A percentile compares a stretch with the other conserved stretches of the same genome.
These are phyloP conservation scores for Chrysoporthe austroafricana DNA, from an alignment of 2,329 filamentous ascomycete genomes.

Conservation along the genomic window DNA sequence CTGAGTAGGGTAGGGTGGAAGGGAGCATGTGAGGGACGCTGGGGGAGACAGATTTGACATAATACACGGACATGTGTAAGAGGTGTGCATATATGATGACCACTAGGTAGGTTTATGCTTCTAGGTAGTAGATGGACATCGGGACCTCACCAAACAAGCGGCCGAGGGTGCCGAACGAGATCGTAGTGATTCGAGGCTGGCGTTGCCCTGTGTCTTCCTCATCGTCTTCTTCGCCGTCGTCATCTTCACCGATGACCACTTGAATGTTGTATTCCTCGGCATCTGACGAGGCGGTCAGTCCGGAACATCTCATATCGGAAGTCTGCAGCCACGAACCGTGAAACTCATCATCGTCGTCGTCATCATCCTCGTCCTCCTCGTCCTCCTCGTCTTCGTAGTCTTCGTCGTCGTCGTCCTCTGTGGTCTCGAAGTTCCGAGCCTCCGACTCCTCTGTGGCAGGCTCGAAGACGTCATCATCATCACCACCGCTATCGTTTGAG, in stretches of 20 bases:
- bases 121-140: not conserved
- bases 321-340: constrained; percentile 19
- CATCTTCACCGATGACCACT: constrained; percentile 30
- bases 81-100: not conserved
- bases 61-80: not conserved
- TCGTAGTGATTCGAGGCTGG: not conserved
- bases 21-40: not conserved
- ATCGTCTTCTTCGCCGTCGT: constrained; percentile 29
- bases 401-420: constrained; percentile 26
- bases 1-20: not conserved
- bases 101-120: not conserved
- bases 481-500: constrained; percentile 9
- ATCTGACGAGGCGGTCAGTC: constrained; percentile 20
- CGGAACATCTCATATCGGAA: not conserved
- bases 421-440: constrained; percentile 3
- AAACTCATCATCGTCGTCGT: constrained; percentile 34
- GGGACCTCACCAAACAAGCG: constrained; percentile 19
- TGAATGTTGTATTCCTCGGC: constrained; percentile 25
- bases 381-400: constrained; percentile 36
- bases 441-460: constrained; percentile 19
- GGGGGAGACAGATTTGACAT: not conserved
- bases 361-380: constrained; percentile 31
- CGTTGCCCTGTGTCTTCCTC: constrained; percentile 2
- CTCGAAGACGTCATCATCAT: constrained; percentile 21
- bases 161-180: constrained; percentile 16